These are phyloP conservation scores for Dillenia suffruticosa DNA, from an alignment of 164 flowering plant species.

Conservation along the genomic window DNA sequence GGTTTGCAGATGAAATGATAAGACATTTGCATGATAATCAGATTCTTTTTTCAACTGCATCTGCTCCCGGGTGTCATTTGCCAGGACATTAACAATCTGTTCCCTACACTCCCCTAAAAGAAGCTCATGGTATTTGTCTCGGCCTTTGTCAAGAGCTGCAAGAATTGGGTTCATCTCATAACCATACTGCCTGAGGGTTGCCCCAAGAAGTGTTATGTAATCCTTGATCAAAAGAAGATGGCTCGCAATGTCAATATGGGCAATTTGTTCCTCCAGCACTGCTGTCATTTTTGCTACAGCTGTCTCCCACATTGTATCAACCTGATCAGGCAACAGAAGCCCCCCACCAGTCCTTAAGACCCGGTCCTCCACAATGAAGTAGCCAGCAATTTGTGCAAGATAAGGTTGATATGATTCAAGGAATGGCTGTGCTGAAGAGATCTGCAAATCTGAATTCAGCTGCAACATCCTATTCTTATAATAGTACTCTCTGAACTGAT, in stretches of 20 bases:
- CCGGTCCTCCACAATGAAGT: conserved; percentile 87
- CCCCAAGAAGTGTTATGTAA: conserved; percentile 73
- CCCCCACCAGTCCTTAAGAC: conserved; percentile 79
- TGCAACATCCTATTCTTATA: conserved; percentile 72
- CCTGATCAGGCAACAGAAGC: conserved; percentile 49
- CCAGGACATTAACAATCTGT: conserved; percentile 51
- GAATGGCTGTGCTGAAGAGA: conserved; percentile 66
- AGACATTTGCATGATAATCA: conserved; percentile 67
- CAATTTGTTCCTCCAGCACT: conserved; percentile 64
- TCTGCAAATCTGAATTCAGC: conserved; percentile 76
- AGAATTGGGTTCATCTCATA: conserved; percentile 71
- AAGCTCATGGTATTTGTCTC: conserved; percentile 81
- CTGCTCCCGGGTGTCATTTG: conserved; percentile 65
- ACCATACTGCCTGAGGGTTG: conserved; percentile 76
- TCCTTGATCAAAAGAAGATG: conserved; percentile 85
- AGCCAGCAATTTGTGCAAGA: conserved; percentile 80
- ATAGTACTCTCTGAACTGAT: conserved; percentile 81
- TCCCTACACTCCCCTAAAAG: conserved; percentile 72
- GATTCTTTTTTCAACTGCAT: conserved; percentile 78
- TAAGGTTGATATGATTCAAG: conserved; percentile 74
- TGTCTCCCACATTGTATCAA: conserved; percentile 83
- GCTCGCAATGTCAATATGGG: conserved; percentile 67
- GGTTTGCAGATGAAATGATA: conserved; percentile 63
- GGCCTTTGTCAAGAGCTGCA: conserved; percentile 54
- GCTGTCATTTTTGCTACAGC: conserved; percentile 65